Base-by-base conservation (phyloP, 1,139 yeast genomes). In the Pichia terricola region DNA sequence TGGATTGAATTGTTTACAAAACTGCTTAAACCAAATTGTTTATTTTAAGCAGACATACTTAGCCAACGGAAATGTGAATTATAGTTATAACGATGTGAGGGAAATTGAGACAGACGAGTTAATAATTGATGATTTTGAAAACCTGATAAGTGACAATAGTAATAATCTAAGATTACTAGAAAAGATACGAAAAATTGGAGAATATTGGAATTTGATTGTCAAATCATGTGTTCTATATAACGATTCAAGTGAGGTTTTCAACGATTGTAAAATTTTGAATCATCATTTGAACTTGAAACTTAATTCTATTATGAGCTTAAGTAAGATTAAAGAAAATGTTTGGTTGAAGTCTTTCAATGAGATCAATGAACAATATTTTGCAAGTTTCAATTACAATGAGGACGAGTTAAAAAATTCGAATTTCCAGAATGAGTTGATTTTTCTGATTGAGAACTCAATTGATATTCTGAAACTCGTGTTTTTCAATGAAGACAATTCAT, bases 1-100 rank as follows among this genome's bases (percentile, higher is more conserved):
- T 54, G 71, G 70, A 4, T 60, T 68, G 26, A 57, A 62, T 16
- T 61, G 67, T 46, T 48, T 68, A 27, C 68, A 66, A 50, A 64
- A 63, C 50, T 66, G 67, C 0, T 53, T 67, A 6, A 61, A 66
- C 42, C 72, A 67, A 45, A 58, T 57, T 30, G 57, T 52, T 26
- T 60, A 60, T 45, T 53, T 56, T 37, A 52, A 41, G 8, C 36
- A 40, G 10, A 27, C 27, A 16, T 16, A 16, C 22, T 16, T 16
- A 16, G 25, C 22, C 34, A 7, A 22, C 37, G 33, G 16, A 31
- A 26, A 3, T 28, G 26, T 3, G 6, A 30, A 25, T 37, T 9
- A 27, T 26, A 6, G 8, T 35, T 22, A 9, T 11, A 35, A 35
- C 22, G 38, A 26, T 8, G 22, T 16, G 22, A 16, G 22, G 22